Evolutionary conservation across 2,329 filamentous ascomycete genomes (phyloP), one percentile per base, ranked within the genome.

Genomic region (Penicillium glabrum): DNA sequence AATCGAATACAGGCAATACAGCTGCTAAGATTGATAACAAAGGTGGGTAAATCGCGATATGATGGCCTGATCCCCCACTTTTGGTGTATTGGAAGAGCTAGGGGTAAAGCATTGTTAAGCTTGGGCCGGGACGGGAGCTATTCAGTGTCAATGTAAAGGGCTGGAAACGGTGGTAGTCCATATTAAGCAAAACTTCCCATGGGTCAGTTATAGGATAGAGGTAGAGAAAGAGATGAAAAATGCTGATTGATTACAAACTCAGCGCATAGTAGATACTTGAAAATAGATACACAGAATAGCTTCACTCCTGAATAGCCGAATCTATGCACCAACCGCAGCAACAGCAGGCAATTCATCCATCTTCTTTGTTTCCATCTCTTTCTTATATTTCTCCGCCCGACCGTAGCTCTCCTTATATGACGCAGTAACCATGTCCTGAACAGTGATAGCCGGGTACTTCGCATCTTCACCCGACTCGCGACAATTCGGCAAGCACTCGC

Each of bases 321-420:
- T 48, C 52, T 55, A 67, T 10, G 61, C 64, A 13, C 59, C 61
- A 21, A 66, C 59, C 2, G 58, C 46, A 45, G 61, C 54, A 3
- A 60, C 50, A n/a, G 48, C 19, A 1, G 58, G 51, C 16, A 56
- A 24, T 4, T 29, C 27, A n/a, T 56, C 52, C 14, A 51, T 3
- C 53, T 66, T 66, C 48, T 63, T 62, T 16, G 14, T 11, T 24
- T 66, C 64, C 24, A 68, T 60, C n/a, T 72, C 72, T 59, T 68
- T 69, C 65, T 78, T 79, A 54, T 70, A 77, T 47, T 64, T 69
- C 61, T 77, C 73, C 11, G 75, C 76, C n/a, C 67, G 64, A 2
- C 77, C 77, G 65, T 79, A 79, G 52, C 74, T 78, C 57, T 74
- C 71, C 46, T 71, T 69, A 57, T 79, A 80, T n/a, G 75, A 70